Percentiles rank a stretch among this genome's conserved stretches.
Evolutionary conservation across 768 basidiomycete genomes (phyloP).

Genomic region (Tephrocybe rancida): DNA sequence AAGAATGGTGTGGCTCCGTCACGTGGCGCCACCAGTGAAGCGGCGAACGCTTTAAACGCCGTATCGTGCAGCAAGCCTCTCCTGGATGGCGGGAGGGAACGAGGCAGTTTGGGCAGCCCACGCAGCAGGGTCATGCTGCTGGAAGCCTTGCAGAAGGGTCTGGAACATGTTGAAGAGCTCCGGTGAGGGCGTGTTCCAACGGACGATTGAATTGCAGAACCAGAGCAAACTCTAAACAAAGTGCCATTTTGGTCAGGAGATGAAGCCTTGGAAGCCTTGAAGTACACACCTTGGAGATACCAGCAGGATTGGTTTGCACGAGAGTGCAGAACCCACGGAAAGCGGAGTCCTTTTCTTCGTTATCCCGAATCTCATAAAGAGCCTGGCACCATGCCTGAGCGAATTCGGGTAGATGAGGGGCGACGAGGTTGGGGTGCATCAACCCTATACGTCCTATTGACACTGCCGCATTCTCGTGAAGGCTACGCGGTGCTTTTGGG

Average conservation of each 20-base stretch:
- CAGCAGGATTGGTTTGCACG: slow-evolving; percentile 91
- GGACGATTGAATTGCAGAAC: slow-evolving; percentile 98
- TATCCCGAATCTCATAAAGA: slow-evolving; percentile 96
- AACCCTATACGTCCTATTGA: slow-evolving; percentile 96
- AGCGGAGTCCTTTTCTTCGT: slow-evolving; percentile 99
- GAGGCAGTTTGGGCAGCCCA: slow-evolving; percentile 84
- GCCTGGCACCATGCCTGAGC: slow-evolving; percentile 98
- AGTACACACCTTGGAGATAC: slow-evolving; percentile 81
- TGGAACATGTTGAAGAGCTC: slow-evolving; percentile 96
- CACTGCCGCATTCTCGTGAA: slow-evolving; percentile 98
- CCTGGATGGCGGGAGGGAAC: slow-evolving; percentile 89
- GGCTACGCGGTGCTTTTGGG: slow-evolving; percentile 88
- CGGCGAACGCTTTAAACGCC: slow-evolving; percentile 57
- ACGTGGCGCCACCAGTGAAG: background rate
- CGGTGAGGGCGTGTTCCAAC: slow-evolving; percentile 91
- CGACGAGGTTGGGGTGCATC: slow-evolving; percentile 87
- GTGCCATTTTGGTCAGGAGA: slow-evolving; percentile 9
- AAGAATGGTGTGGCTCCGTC: background rate
- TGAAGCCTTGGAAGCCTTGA: background rate
- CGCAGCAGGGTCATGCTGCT: slow-evolving; percentile 79
- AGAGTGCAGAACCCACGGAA: slow-evolving; percentile 97
- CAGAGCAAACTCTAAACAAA: slow-evolving; percentile 78
- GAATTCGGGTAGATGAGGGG: slow-evolving; percentile 87
- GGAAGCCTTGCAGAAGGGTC: slow-evolving; percentile 86
- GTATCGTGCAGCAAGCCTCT: slow-evolving; percentile 85